Evolutionary conservation across 2,329 filamentous ascomycete species (phyloP), one percentile per base, ranked within the genome.

Genomic region (Ophiostoma australiae): DNA sequence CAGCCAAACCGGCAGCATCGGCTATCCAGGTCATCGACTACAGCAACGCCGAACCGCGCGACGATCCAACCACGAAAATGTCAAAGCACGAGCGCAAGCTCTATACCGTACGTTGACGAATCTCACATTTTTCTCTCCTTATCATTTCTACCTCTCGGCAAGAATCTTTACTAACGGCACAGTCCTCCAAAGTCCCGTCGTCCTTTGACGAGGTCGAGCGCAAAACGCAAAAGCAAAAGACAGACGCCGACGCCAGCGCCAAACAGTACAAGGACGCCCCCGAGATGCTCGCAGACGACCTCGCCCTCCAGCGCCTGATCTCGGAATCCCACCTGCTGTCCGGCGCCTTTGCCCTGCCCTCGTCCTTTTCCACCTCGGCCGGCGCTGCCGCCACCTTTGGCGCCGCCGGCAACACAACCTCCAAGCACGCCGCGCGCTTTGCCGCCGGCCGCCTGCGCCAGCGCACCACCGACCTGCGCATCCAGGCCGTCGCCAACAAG

Each of bases 271-370:
- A 90, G 77, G 86, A 90, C 77, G 85, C 85, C 69, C 84, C 84
- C 74, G 86, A 86, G 13, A 91, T 97, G 73, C 85, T 98, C 23
- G 93, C 94, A 78, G 94, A 97, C 79, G 95, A 98, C 79, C 88
- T 97, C 70, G 94, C 92, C 55, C 88, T 99, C 17, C 94, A 97
- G 79, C 90, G 93, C 67, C 88, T 99, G 58, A 88, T 99, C 72
- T 86, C 90, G 75, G 95, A 99, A 84, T 97, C 94, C 0, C 93
- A 97, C 80, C 89, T 98, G 73, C 88, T 98, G 71, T 82, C 86
- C 0, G 83, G 85, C 17, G 82, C 85, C 65, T 83, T 85, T 23
- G 77, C 68, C 33, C 69, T 73, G 69, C 72, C 79, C 72, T 77
- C 78, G 73, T 76, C 72, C 33, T 67, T 78, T 65, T 83, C 86